Conservation (phyloP, 306 rosid genomes). For the Aeschynomene evenia region DNA sequence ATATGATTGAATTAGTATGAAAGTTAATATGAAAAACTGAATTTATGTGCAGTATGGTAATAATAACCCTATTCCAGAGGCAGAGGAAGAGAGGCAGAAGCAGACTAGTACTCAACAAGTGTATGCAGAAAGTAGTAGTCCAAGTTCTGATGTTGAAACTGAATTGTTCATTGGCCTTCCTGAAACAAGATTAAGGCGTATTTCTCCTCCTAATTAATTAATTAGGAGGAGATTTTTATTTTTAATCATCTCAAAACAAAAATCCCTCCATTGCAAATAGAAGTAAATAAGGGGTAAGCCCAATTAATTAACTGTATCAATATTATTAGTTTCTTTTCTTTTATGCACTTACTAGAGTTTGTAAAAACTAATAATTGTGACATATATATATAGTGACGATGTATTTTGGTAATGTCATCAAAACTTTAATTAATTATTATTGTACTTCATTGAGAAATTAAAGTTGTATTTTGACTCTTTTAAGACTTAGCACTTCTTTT, state of each 20-base stretch:
- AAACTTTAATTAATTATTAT: too few relatives aligned
- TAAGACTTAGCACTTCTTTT: too few relatives aligned
- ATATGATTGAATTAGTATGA: too few relatives aligned
- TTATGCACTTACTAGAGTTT: too few relatives aligned
- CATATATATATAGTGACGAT: too few relatives aligned
- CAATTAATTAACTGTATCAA: constrained; percentile 6
- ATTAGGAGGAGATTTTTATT: background rate
- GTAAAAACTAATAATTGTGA: too few relatives aligned
- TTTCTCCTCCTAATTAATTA: background rate
- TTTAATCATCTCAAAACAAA: background rate
- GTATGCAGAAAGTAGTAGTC: constrained; percentile 39
- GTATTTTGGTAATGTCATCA: too few relatives aligned
- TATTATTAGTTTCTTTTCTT: too few relatives aligned
- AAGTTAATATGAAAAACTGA: too few relatives aligned
- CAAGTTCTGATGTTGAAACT: constrained; percentile 76
- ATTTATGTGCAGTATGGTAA: constrained; percentile 46
- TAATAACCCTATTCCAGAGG: background rate
- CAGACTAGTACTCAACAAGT: constrained; percentile 2
- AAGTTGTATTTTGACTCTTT: too few relatives aligned
- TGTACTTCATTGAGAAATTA: too few relatives aligned
- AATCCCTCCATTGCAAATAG: constrained; percentile 12
- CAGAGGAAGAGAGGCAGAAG: constrained; percentile 28
- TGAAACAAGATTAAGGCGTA: constrained; percentile 45
- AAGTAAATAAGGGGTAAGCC: constrained; percentile 21
- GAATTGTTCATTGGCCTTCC: constrained; percentile 78